Conservation (phyloP, 2,329 filamentous ascomycete genomes). For the Fusarium sp. region DNA sequence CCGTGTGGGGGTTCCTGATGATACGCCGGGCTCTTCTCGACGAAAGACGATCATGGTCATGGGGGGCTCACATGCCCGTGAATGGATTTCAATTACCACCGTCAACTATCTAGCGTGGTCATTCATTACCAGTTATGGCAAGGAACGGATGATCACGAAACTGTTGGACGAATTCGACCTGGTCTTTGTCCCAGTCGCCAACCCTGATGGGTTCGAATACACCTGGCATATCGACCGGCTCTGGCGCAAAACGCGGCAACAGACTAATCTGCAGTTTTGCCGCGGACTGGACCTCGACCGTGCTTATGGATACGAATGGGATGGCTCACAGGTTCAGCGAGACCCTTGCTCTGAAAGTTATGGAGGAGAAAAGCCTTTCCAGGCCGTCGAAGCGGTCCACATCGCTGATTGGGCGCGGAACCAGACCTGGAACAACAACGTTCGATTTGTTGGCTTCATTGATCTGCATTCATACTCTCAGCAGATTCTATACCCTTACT, state of each 20-base stretch:
- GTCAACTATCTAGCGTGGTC: constrained; percentile 92
- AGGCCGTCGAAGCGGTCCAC: constrained; percentile 79
- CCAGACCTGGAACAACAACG: constrained; percentile 77
- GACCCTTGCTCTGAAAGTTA: constrained; percentile 95
- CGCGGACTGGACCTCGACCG: constrained; percentile 90
- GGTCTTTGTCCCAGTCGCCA: constrained; percentile 87
- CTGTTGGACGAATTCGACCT: constrained; percentile 88
- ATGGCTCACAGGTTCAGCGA: constrained; percentile 68
- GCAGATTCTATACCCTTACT: constrained; percentile 92
- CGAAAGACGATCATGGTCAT: constrained; percentile 84
- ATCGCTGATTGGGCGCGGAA: constrained; percentile 87
- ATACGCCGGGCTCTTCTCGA: constrained; percentile 55
- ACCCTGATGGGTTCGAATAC: constrained; percentile 95
- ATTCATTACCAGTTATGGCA: constrained; percentile 84
- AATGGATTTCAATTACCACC: constrained; percentile 95
- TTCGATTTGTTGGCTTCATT: constrained; percentile 83
- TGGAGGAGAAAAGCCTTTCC: constrained; percentile 83
- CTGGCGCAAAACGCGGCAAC: constrained; percentile 94
- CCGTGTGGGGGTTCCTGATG: constrained; percentile 72
- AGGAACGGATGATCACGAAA: constrained; percentile 75
- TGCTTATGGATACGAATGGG: constrained; percentile 87
- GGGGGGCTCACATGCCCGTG: constrained; percentile 90
- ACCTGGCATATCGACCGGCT: constrained; percentile 91
- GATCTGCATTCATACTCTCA: constrained; percentile 97
- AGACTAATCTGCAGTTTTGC: constrained; percentile 84